These are phyloP conservation scores for Ceratocystis variospora DNA, from an alignment of 2,329 filamentous ascomycete species.

Conservation along the genomic window DNA sequence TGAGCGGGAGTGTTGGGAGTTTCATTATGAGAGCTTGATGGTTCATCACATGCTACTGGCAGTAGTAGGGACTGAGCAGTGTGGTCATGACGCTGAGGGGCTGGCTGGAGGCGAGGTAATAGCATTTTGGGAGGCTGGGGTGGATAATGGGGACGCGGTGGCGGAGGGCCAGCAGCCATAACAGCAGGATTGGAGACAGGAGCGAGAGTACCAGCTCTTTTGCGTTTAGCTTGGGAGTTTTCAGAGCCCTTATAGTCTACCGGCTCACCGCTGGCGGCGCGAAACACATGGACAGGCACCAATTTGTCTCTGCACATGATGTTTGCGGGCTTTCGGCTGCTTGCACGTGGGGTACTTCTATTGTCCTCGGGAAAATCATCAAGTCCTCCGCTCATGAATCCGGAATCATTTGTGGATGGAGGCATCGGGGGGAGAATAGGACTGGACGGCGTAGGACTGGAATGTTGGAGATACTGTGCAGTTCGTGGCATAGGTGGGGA, in stretches of 20 bases:
- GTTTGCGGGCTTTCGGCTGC: constrained; percentile 6
- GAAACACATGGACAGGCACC: constrained; percentile 18
- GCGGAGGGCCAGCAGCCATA: constrained; percentile 21
- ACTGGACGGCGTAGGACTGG: constrained; percentile 62
- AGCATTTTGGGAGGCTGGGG: constrained; percentile 22
- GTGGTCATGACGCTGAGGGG: not conserved
- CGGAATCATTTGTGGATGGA: constrained; percentile 56
- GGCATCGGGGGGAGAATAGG: constrained; percentile 56
- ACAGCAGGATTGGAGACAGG: constrained; percentile 30
- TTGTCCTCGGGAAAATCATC: constrained; percentile 46
- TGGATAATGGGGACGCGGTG: constrained; percentile 16
- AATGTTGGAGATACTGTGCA: constrained; percentile 36
- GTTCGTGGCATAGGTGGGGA: constrained; percentile 70
- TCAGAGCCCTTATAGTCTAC: constrained; percentile 12
- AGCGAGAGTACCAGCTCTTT: constrained; percentile 20
- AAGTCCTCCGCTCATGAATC: constrained; percentile 69
- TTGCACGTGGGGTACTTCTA: constrained; percentile 12
- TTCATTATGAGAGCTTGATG: not conserved
- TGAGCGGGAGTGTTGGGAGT: not conserved
- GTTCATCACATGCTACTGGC: not conserved
- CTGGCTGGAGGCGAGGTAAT: not conserved
- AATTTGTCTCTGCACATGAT: constrained; percentile 14
- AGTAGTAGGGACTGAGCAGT: not conserved
- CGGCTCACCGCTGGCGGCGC: constrained; percentile 10
- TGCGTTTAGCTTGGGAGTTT: constrained; percentile 8